Evolutionary conservation across 257 asterid species (phyloP), one percentile per base, ranked within the genome.

Genomic region (Rehmannia glutinosa): DNA sequence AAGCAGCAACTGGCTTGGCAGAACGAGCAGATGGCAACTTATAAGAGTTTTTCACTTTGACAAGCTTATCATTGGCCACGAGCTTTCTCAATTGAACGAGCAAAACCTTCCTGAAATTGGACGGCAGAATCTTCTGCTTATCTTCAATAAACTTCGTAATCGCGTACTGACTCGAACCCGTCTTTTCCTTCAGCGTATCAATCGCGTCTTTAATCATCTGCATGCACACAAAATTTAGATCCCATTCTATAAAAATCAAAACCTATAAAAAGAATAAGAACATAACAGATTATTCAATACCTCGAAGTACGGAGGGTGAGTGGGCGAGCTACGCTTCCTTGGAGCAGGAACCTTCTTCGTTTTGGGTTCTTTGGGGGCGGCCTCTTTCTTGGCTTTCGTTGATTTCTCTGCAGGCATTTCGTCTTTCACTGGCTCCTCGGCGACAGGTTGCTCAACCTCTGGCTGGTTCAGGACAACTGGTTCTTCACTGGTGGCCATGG

Each of bases 161-260:
- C 21, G 95, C 95, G 30, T 79, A 70, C 70, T 81, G 89, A 52
- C 95, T 87, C 43, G 92, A 87, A 36, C 95, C 95, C 0, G 81
- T 85, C 80, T 55, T 72, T 13, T 87, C 95, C 80, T 82, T 80
- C 59, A 87, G 62, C 39, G 81, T n/a, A 11, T 12, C 68, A 33
- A 87, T 82, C 51, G 95, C 95, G 1, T 84, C 91, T 1, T 76
- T 27, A 23, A 87, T 73, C 91, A 87, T 84, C 95, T 87, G 41
- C 53, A 42, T 19, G 3, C 11, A 38, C 41, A 64, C 36, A 38
- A 52, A 64, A 15, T 15, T 60, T 21, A 69, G 72, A 73, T 64
- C 57, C 23, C 8, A 61, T 42, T 52, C 32, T 17, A 9, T 1
- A 10, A 8, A 23, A 58, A 19, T 4, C 1, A 8, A 61, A 32